Evolutionary conservation across 106 monocot genomes (phyloP), one percentile per base, ranked within the genome.

Genomic region (Hemerocallis citrina): DNA sequence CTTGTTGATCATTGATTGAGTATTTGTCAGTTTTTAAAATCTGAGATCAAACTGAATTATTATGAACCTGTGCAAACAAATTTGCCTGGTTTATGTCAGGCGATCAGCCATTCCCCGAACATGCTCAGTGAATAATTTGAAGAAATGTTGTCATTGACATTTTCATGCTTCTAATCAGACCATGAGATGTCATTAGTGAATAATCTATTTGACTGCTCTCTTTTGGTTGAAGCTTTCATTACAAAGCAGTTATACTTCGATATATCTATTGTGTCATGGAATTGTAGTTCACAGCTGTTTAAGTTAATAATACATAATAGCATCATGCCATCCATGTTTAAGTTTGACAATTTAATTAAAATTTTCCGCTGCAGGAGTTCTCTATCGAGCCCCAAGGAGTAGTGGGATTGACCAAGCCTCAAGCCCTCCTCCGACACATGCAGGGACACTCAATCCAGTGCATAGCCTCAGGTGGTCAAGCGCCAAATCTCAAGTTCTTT

Each of bases 401-500:
- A 17, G 92, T 62, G 3, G 81, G 85, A 5, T 67, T 98, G 64
- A 69, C 64, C 16, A 61, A 72, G 39, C 91, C 98, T 17, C 88
- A 91, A 45, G 37, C 79, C 10, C 85, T 98, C 32, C 76, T 75
- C 32, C 67, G 70, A 13, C 98, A 98, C 59, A 98, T 98, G 98
- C 98, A 88, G 77, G 59, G 67, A 43, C 76, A 85, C 29, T 82
- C 79, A 22, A 88, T 98, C 34, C 87, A 91, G 28, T 98, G 98
- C 79, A 98, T 98, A 16, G 98, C 98, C 12, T 92, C 91, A 0
- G 98, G 95, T 47, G 95, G 98, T 13, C 91, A 85, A 58, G 64
- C 88, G 22, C 98, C 98, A 49, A 88, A 75, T 52, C 83, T 92
- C 47, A 98, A 98, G 72, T 98, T 92, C 77, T 96, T 96, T 34